Evolutionary conservation across 805 yeast species (phyloP).

Genomic region (Nakazawaea populi): DNA sequence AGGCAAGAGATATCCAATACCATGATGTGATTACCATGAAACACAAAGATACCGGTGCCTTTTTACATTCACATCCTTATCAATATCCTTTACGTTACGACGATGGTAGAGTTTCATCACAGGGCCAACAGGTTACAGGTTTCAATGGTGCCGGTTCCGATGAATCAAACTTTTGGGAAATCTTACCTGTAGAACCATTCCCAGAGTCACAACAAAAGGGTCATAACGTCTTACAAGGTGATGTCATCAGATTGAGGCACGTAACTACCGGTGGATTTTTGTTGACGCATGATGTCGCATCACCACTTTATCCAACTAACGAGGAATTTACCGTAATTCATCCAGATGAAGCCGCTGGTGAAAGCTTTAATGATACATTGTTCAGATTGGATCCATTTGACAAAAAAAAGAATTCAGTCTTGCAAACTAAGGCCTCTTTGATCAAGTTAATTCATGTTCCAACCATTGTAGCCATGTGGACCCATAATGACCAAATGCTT

Average conservation of each 20-base stretch:
- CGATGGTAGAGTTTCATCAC: constrained; percentile 92
- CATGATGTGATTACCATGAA: constrained; percentile 71
- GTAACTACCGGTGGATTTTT: constrained; percentile 72
- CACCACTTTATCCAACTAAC: constrained; percentile 86
- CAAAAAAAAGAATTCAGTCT: constrained; percentile 40
- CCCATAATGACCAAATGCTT: constrained; percentile 72
- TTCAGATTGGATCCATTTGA: constrained; percentile 65
- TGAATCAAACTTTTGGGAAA: constrained; percentile 79
- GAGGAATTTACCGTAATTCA: constrained; percentile 83
- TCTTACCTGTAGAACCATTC: constrained; percentile 55
- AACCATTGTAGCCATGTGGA: constrained; percentile 91
- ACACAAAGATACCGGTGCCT: constrained; percentile 75
- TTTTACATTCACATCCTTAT: constrained; percentile 75
- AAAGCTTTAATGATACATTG: constrained; percentile 64
- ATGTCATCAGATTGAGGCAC: constrained; percentile 74
- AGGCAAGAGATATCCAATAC: constrained; percentile 67
- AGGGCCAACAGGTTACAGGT: constrained; percentile 92
- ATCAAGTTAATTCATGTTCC: constrained; percentile 76
- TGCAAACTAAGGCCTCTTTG: constrained; percentile 66
- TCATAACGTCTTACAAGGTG: constrained; percentile 61
- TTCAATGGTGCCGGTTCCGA: constrained; percentile 39
- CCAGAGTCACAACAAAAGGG: constrained; percentile 30
- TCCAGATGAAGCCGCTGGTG: constrained; percentile 50
- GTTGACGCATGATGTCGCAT: constrained; percentile 92
- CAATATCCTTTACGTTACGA: constrained; percentile 88